These are phyloP conservation scores for Coniochaeta sp. DNA, from an alignment of 2,329 filamentous ascomycete species.

Conservation along the genomic window DNA sequence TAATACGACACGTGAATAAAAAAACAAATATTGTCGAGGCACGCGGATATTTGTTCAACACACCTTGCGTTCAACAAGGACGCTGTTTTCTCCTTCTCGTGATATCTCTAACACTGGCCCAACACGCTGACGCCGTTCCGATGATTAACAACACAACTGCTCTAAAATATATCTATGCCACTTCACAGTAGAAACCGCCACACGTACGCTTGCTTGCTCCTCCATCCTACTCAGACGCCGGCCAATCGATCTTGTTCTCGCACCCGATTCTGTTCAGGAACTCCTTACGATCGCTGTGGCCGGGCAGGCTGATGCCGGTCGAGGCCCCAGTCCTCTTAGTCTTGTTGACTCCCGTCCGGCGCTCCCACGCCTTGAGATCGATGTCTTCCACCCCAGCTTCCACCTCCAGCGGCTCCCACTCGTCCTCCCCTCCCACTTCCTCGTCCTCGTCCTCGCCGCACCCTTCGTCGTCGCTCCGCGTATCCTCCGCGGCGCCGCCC, in stretches of 20 bases:
- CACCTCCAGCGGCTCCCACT: slow-evolving; percentile 50
- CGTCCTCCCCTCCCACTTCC: slow-evolving; percentile 37
- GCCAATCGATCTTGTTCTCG: slow-evolving; percentile 53
- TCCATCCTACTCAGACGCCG: neutral
- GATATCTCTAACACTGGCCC: neutral
- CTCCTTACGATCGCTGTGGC: slow-evolving; percentile 65
- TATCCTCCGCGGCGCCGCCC: slow-evolving; percentile 69
- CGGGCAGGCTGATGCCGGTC: slow-evolving; percentile 50
- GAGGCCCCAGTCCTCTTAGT: slow-evolving; percentile 17
- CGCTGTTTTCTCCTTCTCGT: neutral
- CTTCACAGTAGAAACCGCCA: neutral
- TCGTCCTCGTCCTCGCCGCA: slow-evolving; percentile 38
- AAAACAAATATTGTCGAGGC: too few relatives aligned
- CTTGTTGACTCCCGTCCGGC: slow-evolving; percentile 40
- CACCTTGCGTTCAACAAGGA: neutral
- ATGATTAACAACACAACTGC: neutral
- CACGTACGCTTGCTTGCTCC: neutral
- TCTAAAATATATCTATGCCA: neutral
- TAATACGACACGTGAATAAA: too few relatives aligned
- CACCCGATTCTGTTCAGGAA: slow-evolving; percentile 70
- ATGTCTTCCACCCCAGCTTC: slow-evolving; percentile 63
- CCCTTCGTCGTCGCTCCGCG: slow-evolving; percentile 64
- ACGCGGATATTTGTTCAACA: too few relatives aligned
- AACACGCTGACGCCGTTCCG: neutral
- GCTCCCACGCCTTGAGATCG: slow-evolving; percentile 50